Conservation (phyloP, 805 yeast species). For the Schizosaccharomyces lindneri region DNA sequence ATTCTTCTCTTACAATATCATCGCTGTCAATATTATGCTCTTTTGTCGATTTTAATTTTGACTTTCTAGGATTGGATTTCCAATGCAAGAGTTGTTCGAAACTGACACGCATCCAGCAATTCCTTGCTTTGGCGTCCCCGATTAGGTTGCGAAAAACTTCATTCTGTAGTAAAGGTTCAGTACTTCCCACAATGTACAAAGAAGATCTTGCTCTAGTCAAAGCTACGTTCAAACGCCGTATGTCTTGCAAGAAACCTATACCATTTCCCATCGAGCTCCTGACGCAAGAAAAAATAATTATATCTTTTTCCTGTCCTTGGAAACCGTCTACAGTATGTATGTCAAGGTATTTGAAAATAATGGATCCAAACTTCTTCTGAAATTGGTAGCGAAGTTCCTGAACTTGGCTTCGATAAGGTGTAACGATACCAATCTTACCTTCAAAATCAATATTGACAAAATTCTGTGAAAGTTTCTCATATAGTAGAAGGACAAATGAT, state of each 20-base stretch:
- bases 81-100: background rate
- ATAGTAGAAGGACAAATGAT: constrained; percentile 40
- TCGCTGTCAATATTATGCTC: too few species aligned
- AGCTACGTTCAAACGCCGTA: constrained; percentile 91
- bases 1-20: too few species aligned
- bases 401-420: constrained; percentile 86
- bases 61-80: background rate
- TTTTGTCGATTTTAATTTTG: too few species aligned
- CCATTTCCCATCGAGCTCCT: constrained; percentile 32
- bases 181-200: constrained; percentile 76
- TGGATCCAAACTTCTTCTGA: constrained; percentile 31
- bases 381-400: constrained; percentile 32
- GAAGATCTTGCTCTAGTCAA: constrained; percentile 81
- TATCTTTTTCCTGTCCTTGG: constrained; percentile 92
- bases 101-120: background rate
- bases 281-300: constrained; percentile 84
- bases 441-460: constrained; percentile 30
- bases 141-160: background rate
- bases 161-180: background rate
- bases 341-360: constrained; percentile 44
- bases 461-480: constrained; percentile 25
- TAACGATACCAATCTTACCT: constrained; percentile 67
- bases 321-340: constrained; percentile 94
- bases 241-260: constrained; percentile 81
- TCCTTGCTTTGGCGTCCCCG: background rate